These are phyloP conservation scores for Globisporangium viniferum DNA, from an alignment of 352 stramenopile genomes.

Conservation along the genomic window DNA sequence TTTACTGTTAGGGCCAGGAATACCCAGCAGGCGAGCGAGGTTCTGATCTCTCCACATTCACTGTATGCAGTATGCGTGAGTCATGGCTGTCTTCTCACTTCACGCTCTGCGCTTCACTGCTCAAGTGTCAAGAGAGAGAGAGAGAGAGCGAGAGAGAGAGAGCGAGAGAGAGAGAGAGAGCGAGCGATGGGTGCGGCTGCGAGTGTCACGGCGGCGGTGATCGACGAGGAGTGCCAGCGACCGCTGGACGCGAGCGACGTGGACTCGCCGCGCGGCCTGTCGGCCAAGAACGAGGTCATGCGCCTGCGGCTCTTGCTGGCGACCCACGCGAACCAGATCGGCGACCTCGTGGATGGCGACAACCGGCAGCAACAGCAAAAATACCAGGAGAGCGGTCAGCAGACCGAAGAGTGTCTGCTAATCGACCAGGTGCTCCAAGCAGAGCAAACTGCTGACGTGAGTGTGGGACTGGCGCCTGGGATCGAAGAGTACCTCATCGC, in stretches of 20 bases:
- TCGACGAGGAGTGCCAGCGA: slow-evolving; percentile 12
- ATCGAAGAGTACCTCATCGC: slow-evolving; percentile 23
- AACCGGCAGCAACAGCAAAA: background rate
- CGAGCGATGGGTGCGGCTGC: slow-evolving; percentile 13
- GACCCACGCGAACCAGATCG: slow-evolving; percentile 1
- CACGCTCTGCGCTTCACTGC: background rate
- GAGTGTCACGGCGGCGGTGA: slow-evolving; percentile 6
- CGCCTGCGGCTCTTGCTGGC: slow-evolving; percentile 14
- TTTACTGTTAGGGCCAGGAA: background rate
- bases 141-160: background rate
- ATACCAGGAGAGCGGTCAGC: background rate
- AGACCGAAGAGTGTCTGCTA: background rate
- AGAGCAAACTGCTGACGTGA: background rate
- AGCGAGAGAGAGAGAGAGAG: background rate
- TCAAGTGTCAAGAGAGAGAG: background rate
- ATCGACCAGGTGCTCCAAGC: background rate
- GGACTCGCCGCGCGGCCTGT: slow-evolving; percentile 17
- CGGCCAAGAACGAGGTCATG: slow-evolving; percentile 23
- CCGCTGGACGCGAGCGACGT: slow-evolving; percentile 27
- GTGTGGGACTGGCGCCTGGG: slow-evolving; percentile 11
- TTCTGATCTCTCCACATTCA: background rate
- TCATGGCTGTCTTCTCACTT: background rate
- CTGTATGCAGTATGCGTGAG: background rate
- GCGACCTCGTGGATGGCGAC: background rate
- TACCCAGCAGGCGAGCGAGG: background rate